Evolutionary conservation across 495 filamentous ascomycete genomes (phyloP).

Genomic region (Amniculicola lignicola): DNA sequence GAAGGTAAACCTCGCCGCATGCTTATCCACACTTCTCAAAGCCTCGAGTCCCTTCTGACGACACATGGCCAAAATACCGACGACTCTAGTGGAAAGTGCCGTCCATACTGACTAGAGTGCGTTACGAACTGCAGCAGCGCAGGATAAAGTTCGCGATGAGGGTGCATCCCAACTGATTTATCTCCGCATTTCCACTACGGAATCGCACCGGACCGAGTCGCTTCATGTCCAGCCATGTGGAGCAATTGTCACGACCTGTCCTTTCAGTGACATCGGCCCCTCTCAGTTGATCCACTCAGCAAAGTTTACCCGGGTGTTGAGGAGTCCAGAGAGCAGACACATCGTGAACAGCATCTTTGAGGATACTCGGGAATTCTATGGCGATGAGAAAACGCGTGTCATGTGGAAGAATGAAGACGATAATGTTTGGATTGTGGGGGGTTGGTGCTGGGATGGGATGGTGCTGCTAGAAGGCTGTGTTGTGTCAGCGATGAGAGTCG

Average conservation of each 20-base stretch:
- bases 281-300: conserved; percentile 28
- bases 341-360: conserved; percentile 44
- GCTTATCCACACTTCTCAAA: too few relatives aligned
- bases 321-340: conserved; percentile 35
- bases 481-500: conserved; percentile 53
- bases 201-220: conserved; percentile 33
- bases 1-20: too few relatives aligned
- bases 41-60: conserved; percentile 47
- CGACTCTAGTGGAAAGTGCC: conserved; percentile 43
- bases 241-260: conserved; percentile 39
- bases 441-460: conserved; percentile 66
- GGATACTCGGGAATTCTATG: background rate
- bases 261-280: conserved; percentile 28
- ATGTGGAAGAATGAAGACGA: conserved; percentile 52
- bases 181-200: conserved; percentile 30
- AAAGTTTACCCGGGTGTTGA: conserved; percentile 43
- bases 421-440: conserved; percentile 52
- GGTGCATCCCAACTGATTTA: conserved; percentile 35
- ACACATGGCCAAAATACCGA: conserved; percentile 46
- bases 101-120: conserved; percentile 44
- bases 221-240: conserved; percentile 37
- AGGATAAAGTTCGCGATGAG: background rate
- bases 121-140: background rate
- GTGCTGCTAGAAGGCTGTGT: conserved; percentile 59
- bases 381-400: conserved; percentile 4